These are phyloP conservation scores for Claviceps monticola DNA, from an alignment of 2,329 filamentous ascomycete genomes.

Conservation along the genomic window DNA sequence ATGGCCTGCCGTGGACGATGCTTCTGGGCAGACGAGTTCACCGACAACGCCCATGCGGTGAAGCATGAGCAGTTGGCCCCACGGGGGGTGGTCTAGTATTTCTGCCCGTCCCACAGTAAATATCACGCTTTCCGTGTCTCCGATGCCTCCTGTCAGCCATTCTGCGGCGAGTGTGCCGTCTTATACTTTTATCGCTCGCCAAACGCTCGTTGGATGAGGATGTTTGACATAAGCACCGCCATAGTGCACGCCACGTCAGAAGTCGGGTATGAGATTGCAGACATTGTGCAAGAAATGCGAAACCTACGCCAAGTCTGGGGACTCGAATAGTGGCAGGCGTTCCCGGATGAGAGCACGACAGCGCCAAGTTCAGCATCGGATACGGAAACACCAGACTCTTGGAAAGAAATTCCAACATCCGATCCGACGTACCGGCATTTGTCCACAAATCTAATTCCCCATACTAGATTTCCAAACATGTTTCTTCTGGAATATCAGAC, in stretches of 20 bases:
- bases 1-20: conserved; percentile 15
- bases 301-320: neutral
- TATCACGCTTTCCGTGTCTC: conserved; percentile 15
- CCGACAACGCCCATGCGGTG: conserved; percentile 3
- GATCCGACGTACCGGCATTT: conserved; percentile 13
- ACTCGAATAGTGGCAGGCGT: neutral
- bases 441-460: conserved; percentile 10
- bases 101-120: conserved; percentile 15
- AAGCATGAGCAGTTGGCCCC: conserved; percentile 9
- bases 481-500: conserved; percentile 15
- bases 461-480: conserved; percentile 10
- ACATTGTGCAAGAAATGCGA: conserved; percentile 3
- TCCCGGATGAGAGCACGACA: neutral
- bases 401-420: conserved; percentile 10
- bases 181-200: conserved; percentile 12
- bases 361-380: neutral
- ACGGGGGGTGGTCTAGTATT: conserved; percentile 16
- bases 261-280: conserved; percentile 2
- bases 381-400: neutral
- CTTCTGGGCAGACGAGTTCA: conserved; percentile 5
- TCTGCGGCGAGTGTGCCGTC: conserved; percentile 21
- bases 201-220: conserved; percentile 11
- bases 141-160: conserved; percentile 11
- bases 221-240: conserved; percentile 8
- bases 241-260: neutral